Evolutionary conservation across 1,284 basidiomycete species (phyloP), one percentile per base, ranked within the genome.

Genomic region (Somion occarium): DNA sequence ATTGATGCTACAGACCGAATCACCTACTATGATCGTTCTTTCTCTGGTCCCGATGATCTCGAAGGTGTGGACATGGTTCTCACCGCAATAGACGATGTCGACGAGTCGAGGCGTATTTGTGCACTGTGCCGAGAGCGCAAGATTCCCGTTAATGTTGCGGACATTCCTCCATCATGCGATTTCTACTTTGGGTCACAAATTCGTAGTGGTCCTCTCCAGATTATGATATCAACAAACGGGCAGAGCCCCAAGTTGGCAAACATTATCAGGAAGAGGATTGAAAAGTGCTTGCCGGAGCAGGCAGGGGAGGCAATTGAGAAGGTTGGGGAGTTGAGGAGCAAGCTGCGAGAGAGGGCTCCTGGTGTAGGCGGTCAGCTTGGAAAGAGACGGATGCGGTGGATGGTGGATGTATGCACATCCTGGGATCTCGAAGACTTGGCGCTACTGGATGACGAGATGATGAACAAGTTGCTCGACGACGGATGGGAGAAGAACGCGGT

Each of bases 141-240:
- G 48, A 88, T 98, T 48, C 92, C 93, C 2, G 88, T 97, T 56
- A 99, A 99, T 69, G 93, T 95, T 52, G 96, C 97, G 26, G 96
- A 99, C 71, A 91, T 98, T 46, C 97, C 96, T 2, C 84, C 90
- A 44, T 80, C 83, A 52, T 99, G 96, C 75, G 96, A 99, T 71
- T 99, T 99, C 66, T 99, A 97, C 75, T 99, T 99, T 71, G 97
- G 97, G 43, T 90, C 92, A 1, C 89, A 95, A 65, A 86, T 98
- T 53, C 85, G 93, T 34, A 80, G 86, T 55, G 95, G 96, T 0
- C 93, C 95, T 0, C 71, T 99, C 37, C 94, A 98, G 71, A 85
- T 98, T 59, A 89, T 98, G 88, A 87, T 99, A 41, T 96, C 93
- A 7, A 99, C 97, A 1, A 93, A 92, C 51, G 97, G 97, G 23